These are phyloP conservation scores for Ramaria sp. DNA, from an alignment of 768 basidiomycete genomes.

Conservation along the genomic window DNA sequence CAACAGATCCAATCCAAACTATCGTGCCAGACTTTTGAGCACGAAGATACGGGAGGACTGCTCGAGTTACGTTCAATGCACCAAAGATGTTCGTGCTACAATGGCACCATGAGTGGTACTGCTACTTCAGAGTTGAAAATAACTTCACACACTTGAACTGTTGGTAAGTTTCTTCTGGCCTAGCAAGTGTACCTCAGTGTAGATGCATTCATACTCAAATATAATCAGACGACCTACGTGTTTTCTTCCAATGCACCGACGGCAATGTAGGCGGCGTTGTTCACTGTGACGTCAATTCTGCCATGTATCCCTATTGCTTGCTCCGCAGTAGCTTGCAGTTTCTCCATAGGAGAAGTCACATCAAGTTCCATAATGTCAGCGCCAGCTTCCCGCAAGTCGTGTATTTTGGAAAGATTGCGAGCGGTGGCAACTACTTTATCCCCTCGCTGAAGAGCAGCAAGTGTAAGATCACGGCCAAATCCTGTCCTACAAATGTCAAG, in stretches of 20 bases:
- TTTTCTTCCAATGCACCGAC: conserved; percentile 21
- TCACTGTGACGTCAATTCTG: conserved; percentile 34
- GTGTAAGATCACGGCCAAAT: conserved; percentile 26
- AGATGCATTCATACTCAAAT: too few species aligned
- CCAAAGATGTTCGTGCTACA: conserved; percentile 34
- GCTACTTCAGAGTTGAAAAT: too few species aligned
- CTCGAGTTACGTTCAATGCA: conserved; percentile 27
- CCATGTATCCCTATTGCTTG: conserved; percentile 19
- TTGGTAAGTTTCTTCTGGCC: conserved; percentile 18
- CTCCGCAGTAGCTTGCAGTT: not conserved
- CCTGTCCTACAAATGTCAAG: conserved; percentile 16
- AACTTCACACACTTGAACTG: conserved; percentile 18
- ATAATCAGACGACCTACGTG: conserved; percentile 10
- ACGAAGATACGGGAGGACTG: conserved; percentile 40
- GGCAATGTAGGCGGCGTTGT: conserved; percentile 33
- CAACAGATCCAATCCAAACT: conserved; percentile 32
- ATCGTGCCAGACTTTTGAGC: conserved; percentile 31
- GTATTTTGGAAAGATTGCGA: conserved; percentile 21
- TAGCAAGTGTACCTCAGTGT: conserved; percentile 1
- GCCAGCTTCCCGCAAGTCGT: conserved; percentile 27
- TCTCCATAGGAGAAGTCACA: conserved; percentile 23
- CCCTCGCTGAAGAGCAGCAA: conserved; percentile 17
- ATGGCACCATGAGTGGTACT: not conserved
- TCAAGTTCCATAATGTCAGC: conserved; percentile 29
- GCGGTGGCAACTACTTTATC: conserved; percentile 27